phyloP scores from a whole-genome alignment of 305 asterid species.

The Fraxinus dipetala region DNA sequence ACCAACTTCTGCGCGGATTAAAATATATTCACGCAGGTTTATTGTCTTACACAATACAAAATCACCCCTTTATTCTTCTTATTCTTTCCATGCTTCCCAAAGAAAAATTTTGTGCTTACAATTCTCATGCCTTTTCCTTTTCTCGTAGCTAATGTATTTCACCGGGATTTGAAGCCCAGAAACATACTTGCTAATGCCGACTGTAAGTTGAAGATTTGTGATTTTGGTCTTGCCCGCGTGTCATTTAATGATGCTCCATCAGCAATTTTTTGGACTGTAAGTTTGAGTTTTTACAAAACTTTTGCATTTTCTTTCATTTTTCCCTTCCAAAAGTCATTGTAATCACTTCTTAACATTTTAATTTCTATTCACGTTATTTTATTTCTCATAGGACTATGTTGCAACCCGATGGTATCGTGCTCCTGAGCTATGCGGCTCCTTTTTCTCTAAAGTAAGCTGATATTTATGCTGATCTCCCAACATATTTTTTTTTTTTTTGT shows the following conservation, averaged over 20 bases:
- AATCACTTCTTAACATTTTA: conserved; percentile 16
- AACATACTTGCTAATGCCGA: conserved; percentile 76
- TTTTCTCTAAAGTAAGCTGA: conserved; percentile 70
- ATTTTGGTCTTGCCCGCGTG: conserved; percentile 79
- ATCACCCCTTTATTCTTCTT: not conserved
- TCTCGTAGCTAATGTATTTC: conserved; percentile 66
- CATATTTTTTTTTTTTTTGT: not conserved
- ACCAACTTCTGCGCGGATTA: conserved; percentile 72
- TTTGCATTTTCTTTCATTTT: not conserved
- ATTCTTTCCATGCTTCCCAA: not conserved
- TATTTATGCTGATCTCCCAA: conserved; percentile 3
- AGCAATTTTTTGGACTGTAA: conserved; percentile 80
- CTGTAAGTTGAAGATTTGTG: conserved; percentile 80
- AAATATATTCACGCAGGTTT: conserved; percentile 68
- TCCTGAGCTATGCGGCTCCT: conserved; percentile 80
- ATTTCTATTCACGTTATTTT: not conserved
- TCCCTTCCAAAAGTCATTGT: conserved; percentile 8
- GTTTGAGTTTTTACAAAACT: conserved; percentile 22
- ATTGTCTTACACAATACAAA: conserved; percentile 5
- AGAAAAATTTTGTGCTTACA: conserved; percentile 3
- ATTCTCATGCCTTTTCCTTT: conserved; percentile 17
- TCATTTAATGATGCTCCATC: conserved; percentile 78
- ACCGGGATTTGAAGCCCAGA: conserved; percentile 73
- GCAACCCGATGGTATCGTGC: conserved; percentile 88
- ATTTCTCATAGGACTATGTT: conserved; percentile 58